These are phyloP conservation scores for Salix arbutifolia DNA, from an alignment of 345 rosid species.

Conservation along the genomic window DNA sequence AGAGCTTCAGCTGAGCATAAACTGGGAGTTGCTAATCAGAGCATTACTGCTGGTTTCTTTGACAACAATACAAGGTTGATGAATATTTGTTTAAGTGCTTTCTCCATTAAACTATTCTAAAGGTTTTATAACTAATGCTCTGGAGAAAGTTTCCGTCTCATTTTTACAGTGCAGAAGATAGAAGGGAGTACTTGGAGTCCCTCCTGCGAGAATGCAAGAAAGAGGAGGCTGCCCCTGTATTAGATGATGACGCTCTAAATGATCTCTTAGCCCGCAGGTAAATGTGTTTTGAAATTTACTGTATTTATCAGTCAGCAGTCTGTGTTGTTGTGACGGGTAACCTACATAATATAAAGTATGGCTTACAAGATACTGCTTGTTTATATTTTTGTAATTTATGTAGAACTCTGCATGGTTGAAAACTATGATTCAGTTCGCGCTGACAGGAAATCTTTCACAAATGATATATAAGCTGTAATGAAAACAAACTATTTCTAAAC, in stretches of 20 bases:
- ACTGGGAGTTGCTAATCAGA: conserved; percentile 96
- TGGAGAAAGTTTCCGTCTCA: conserved; percentile 7
- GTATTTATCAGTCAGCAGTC: background rate
- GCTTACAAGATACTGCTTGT: background rate
- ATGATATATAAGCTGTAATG: background rate
- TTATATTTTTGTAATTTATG: background rate
- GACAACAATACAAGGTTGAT: conserved; percentile 86
- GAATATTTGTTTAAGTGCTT: conserved; percentile 1
- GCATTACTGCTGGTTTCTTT: conserved; percentile 94
- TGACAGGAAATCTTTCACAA: background rate
- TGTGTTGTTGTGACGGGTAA: background rate
- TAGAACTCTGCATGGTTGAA: background rate
- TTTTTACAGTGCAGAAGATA: conserved; percentile 80
- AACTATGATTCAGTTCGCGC: background rate
- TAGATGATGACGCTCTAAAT: conserved; percentile 82
- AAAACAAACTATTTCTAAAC: background rate
- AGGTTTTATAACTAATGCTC: conserved; percentile 5
- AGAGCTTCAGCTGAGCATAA: conserved; percentile 95
- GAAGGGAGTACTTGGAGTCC: conserved; percentile 85
- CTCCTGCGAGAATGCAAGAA: conserved; percentile 82
- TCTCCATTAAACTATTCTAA: background rate
- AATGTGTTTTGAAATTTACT: conserved; percentile 8
- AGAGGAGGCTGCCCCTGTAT: conserved; percentile 86
- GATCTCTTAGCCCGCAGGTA: conserved; percentile 88
- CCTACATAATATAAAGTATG: background rate